Base-by-base conservation (phyloP, 1,284 basidiomycete species). In the Apiotrichum montevideense region DNA sequence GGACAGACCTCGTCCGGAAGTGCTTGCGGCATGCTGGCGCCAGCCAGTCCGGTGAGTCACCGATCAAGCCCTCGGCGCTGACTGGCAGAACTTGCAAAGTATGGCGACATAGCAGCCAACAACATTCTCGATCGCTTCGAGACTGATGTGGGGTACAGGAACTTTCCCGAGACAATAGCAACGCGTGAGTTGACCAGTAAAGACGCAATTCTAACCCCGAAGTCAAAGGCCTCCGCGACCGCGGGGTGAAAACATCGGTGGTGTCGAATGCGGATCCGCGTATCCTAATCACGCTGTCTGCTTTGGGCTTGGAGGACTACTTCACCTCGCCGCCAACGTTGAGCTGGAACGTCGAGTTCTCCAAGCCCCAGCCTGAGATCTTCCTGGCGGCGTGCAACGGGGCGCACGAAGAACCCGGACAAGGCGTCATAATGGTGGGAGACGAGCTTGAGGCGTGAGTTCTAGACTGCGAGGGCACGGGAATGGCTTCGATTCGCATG, bases 401-500 rank as follows among this genome's bases (percentile, higher is more conserved):
- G 1, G 69, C 66, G 35, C 62, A 46, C 0, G 69, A 67, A 53
- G 41, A 47, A 5, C 35, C 46, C 1, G 69, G 68, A 1, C 57
- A 68, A 35, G 75, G 74, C 7, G 69, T 74, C 4, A 54, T 78
- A 32, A 74, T 77, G 72, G 63, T 78, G 8, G 76, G 76, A 0
- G 76, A 78, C 55, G 76, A 78, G 62, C 64, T 77, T 9, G 65
- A 70, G 42, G 75, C 75, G 74, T 76, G 55, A 63, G 74, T 21
- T 21, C 21, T 21, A 21, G 21, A 21, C 21, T 21, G 21, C 21
- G 21, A 21, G 21, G 21, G 21, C 21, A 21, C 21, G 21, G 21
- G 21, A 21, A 21, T 21, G 21, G 21, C 21, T 21, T 21, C 21
- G 21, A 21, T 21, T 21, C 21, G 21, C 21, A 21, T 21, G 21